phyloP scores from a whole-genome alignment of 441 rosid species.

The Gossypium laxum region DNA sequence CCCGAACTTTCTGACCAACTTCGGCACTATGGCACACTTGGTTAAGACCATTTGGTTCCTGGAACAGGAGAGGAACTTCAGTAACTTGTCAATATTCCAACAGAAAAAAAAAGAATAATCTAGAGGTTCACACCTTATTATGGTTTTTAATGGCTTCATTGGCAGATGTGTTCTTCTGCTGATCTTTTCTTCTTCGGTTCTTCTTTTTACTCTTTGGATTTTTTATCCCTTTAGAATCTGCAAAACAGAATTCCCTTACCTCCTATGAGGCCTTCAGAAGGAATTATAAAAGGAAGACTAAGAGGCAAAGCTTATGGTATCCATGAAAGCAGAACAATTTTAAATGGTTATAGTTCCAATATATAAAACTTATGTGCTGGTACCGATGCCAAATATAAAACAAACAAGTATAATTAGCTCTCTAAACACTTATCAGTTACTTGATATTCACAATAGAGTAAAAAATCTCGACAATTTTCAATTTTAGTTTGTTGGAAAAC shows the following conservation, averaged over 20 bases:
- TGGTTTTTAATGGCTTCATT: slow-evolving; percentile 27
- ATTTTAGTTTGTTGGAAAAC: neutral
- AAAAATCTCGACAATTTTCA: neutral
- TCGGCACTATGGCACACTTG: slow-evolving; percentile 27
- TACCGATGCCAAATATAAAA: neutral
- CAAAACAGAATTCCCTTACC: slow-evolving; percentile 31
- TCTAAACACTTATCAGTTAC: neutral
- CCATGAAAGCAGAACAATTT: neutral
- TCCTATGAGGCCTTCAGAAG: slow-evolving; percentile 31
- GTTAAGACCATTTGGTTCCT: slow-evolving; percentile 43
- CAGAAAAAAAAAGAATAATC: slow-evolving; percentile 16
- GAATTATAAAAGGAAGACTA: slow-evolving; percentile 29
- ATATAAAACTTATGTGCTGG: neutral
- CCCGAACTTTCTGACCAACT: slow-evolving; percentile 24
- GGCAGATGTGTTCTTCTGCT: slow-evolving; percentile 29
- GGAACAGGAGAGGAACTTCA: slow-evolving; percentile 15
- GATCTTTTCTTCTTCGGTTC: slow-evolving; percentile 55
- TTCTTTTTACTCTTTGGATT: slow-evolving; percentile 69
- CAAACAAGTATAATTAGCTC: neutral
- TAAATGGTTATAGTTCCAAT: neutral
- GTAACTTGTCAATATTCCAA: slow-evolving; percentile 11
- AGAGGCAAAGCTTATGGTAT: slow-evolving; percentile 22
- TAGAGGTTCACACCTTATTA: slow-evolving; percentile 31
- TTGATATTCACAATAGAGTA: neutral
- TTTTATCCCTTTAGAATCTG: slow-evolving; percentile 62